Evolutionary conservation across 306 rosid species (phyloP).

Genomic region (Cucurbita pepo): DNA sequence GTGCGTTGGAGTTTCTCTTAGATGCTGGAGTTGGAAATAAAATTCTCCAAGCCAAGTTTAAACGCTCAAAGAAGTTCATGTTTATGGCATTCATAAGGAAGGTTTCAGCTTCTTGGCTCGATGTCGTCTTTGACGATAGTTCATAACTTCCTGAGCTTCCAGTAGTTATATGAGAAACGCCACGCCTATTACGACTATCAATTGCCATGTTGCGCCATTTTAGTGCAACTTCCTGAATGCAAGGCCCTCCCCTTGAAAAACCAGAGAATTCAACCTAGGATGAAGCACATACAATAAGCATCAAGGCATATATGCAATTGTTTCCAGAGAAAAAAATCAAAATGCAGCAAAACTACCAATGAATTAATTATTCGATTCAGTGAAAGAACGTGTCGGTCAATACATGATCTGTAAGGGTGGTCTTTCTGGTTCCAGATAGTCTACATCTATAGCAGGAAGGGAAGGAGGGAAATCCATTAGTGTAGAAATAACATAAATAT

Average conservation of each 20-base stretch:
- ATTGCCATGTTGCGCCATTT: constrained; percentile 21
- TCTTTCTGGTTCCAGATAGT: background rate
- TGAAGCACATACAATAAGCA: constrained; percentile 1
- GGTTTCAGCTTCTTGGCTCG: constrained; percentile 38
- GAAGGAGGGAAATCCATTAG: background rate
- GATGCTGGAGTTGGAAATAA: constrained; percentile 60
- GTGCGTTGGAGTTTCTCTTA: constrained; percentile 62
- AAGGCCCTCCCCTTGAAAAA: constrained; percentile 35
- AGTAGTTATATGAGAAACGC: constrained; percentile 29
- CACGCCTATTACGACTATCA: constrained; percentile 8
- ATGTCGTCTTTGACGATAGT: constrained; percentile 29
- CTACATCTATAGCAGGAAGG: background rate
- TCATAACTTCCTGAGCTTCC: constrained; percentile 24
- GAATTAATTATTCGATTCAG: background rate
- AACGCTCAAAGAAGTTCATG: constrained; percentile 81
- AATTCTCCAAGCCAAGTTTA: constrained; percentile 86
- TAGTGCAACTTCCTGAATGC: constrained; percentile 26
- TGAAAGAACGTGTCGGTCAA: background rate
- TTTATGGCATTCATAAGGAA: constrained; percentile 77
- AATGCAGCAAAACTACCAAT: background rate
- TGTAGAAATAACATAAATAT: background rate
- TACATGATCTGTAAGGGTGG: background rate
- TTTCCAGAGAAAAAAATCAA: background rate
- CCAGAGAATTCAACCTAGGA: constrained; percentile 44
- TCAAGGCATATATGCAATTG: background rate